Conservation (phyloP, 2,329 filamentous ascomycete species). For the Thielaviopsis musarum region DNA sequence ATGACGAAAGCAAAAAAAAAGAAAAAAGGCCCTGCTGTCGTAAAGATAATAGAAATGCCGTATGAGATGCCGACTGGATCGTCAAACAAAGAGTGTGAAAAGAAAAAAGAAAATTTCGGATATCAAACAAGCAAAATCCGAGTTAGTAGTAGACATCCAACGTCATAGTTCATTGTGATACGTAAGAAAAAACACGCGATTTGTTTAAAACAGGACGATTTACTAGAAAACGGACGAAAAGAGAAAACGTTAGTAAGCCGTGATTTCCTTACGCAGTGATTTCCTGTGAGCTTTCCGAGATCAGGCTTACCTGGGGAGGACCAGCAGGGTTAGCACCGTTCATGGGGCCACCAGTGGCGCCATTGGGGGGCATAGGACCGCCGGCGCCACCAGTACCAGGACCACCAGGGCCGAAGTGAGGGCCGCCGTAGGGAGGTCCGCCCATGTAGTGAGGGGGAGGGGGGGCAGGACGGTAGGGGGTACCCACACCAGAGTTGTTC, state of each 20-base stretch:
- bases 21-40: slow-evolving; percentile 3
- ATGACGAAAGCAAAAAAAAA: slow-evolving; percentile 11
- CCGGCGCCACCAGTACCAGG: slow-evolving; percentile 25
- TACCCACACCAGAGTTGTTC: slow-evolving; percentile 98
- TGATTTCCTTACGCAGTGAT: neutral
- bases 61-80: slow-evolving; percentile 4
- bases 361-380: slow-evolving; percentile 22
- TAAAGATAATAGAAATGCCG: slow-evolving; percentile 2
- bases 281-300: neutral
- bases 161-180: slow-evolving; percentile 12
- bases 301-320: slow-evolving; percentile 23
- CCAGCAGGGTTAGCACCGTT: slow-evolving; percentile 23
- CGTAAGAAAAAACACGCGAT: slow-evolving; percentile 12
- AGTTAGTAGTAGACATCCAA: slow-evolving; percentile 8
- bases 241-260: slow-evolving; percentile 4
- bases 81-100: slow-evolving; percentile 3
- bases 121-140: slow-evolving; percentile 3
- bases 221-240: slow-evolving; percentile 5
- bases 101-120: slow-evolving; percentile 2
- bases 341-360: slow-evolving; percentile 21
- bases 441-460: slow-evolving; percentile 39
- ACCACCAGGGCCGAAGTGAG: slow-evolving; percentile 28
- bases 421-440: slow-evolving; percentile 27
- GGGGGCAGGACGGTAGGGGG: slow-evolving; percentile 88
- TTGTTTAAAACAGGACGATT: slow-evolving; percentile 4